Evolutionary conservation across 805 yeast genomes (phyloP).

Genomic region (Kluyveromyces nonfermentans): DNA sequence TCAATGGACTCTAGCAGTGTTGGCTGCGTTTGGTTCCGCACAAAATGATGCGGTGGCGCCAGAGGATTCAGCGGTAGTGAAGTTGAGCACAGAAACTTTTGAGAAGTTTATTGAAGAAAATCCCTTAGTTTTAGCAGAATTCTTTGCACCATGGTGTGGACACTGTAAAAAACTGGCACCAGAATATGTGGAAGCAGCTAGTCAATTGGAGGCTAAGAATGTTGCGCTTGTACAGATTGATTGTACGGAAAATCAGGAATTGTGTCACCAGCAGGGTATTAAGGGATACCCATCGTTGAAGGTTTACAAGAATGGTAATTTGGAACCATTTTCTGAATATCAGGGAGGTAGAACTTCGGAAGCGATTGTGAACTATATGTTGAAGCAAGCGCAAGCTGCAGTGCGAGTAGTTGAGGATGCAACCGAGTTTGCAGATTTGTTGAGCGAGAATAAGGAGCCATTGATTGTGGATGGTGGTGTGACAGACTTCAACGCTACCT

Average conservation of each 20-base stretch:
- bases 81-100: conserved; percentile 59
- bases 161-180: conserved; percentile 89
- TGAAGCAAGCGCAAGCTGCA: conserved; percentile 73
- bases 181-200: conserved; percentile 70
- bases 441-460: conserved; percentile 34
- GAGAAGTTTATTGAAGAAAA: conserved; percentile 56
- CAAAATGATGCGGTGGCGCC: conserved; percentile 59
- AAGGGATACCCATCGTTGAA: conserved; percentile 82
- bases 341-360: conserved; percentile 78
- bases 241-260: conserved; percentile 67
- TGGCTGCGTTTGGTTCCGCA: conserved; percentile 24
- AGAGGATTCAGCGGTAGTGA: conserved; percentile 79
- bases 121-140: conserved; percentile 76
- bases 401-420: conserved; percentile 42
- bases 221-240: conserved; percentile 77
- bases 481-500: conserved; percentile 44
- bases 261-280: conserved; percentile 59
- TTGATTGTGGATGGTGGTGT: conserved; percentile 49
- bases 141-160: conserved; percentile 97
- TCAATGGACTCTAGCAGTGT: conserved; percentile 16
- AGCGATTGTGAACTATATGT: conserved; percentile 70
- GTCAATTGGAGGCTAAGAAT: conserved; percentile 52
- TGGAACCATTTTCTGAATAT: conserved; percentile 46
- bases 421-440: conserved; percentile 30
- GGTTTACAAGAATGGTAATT: conserved; percentile 49